A percentile compares a stretch with the other conserved stretches of the same genome.
These are phyloP conservation scores for Paramecium biaurelia DNA, from an alignment of 73 alveolate genomes.

Conservation along the genomic window DNA sequence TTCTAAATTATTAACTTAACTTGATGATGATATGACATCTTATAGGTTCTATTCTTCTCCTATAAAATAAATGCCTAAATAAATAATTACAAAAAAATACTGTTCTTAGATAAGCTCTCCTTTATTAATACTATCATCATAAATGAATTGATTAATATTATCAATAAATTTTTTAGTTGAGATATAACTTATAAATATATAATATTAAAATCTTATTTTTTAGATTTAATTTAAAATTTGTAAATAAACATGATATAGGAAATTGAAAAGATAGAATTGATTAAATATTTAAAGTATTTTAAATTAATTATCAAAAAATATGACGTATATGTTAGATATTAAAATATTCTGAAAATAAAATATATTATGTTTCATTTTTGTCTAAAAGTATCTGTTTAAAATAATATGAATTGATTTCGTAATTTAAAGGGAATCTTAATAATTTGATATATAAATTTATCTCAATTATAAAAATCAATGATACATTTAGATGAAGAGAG, in stretches of 20 bases:
- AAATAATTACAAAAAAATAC: background rate
- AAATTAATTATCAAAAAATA: background rate
- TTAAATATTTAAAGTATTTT: background rate
- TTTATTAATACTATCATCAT: background rate
- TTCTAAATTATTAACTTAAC: background rate
- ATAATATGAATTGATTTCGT: background rate
- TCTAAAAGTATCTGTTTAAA: background rate
- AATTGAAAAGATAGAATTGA: background rate
- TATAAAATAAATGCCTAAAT: background rate
- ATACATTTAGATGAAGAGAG: background rate
- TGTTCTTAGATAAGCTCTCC: background rate
- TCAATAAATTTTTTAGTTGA: background rate
- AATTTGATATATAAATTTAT: background rate
- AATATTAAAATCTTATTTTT: background rate
- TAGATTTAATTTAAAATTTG: no score
- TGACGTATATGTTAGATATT: background rate
- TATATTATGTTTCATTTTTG: background rate
- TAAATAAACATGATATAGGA: no score
- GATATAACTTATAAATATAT: background rate
- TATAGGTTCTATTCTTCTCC: constrained; percentile 1
- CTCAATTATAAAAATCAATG: background rate
- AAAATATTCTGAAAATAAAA: background rate
- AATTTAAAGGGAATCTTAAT: background rate
- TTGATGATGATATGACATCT: background rate
- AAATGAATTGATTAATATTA: background rate